Evolutionary conservation across 2,329 filamentous ascomycete genomes (phyloP).

Genomic region (Aspergillus pseudoviridinutans): DNA sequence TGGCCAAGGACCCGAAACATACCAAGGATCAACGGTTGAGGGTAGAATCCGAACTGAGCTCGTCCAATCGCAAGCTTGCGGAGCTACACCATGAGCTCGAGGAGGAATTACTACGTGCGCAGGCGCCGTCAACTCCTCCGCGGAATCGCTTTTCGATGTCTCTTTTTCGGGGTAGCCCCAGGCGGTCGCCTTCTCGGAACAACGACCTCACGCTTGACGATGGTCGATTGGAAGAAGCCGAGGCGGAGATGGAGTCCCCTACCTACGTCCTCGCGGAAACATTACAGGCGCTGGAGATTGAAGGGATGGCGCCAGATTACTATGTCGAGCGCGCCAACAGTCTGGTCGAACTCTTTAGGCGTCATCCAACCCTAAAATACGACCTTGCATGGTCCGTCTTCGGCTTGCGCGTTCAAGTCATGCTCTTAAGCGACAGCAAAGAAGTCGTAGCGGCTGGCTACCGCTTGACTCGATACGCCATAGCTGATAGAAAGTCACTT

Average conservation of each 20-base stretch:
- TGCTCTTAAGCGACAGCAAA: conserved; percentile 91
- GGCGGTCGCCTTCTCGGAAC: conserved; percentile 47
- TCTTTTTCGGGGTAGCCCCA: conserved; percentile 54
- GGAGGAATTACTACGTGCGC: conserved; percentile 56
- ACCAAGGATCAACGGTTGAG: conserved; percentile 76
- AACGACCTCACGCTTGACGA: conserved; percentile 37
- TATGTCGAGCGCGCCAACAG: conserved; percentile 91
- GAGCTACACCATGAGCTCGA: conserved; percentile 58
- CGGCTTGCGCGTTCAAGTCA: conserved; percentile 86
- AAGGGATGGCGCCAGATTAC: conserved; percentile 86
- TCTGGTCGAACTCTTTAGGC: conserved; percentile 93
- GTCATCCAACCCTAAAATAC: conserved; percentile 89
- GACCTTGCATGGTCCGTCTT: conserved; percentile 96
- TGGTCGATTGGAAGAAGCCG: conserved; percentile 50
- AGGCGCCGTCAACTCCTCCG: conserved; percentile 49
- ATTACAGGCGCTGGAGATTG: conserved; percentile 80
- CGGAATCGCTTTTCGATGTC: conserved; percentile 51
- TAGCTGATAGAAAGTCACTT: conserved; percentile 85
- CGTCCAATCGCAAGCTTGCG: conserved; percentile 70
- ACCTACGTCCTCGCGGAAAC: conserved; percentile 89
- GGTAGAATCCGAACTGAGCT: conserved; percentile 84
- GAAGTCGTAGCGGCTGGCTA: conserved; percentile 96
- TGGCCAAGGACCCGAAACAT: conserved; percentile 93
- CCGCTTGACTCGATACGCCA: conserved; percentile 86
- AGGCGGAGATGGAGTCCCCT: conserved; percentile 74